Evolutionary conservation across 306 rosid genomes (phyloP).

Genomic region (Cicer pinnatifidum): DNA sequence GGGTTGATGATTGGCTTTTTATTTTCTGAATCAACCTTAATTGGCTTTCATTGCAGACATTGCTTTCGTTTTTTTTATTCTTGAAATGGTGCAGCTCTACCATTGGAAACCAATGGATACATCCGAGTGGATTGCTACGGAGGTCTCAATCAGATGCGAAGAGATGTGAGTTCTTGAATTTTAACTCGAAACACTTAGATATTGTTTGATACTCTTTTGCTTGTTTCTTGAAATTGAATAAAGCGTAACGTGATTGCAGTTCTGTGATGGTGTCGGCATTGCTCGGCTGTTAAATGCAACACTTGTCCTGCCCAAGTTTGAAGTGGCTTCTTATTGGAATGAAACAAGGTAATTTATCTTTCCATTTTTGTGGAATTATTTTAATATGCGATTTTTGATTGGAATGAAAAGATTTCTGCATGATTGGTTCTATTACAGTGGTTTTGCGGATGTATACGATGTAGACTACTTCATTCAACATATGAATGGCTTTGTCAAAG

Average conservation of each 20-base stretch:
- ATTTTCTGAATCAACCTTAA: slow-evolving; percentile 66
- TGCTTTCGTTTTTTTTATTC: slow-evolving; percentile 56
- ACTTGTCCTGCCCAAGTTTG: slow-evolving; percentile 85
- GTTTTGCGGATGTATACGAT: slow-evolving; percentile 87
- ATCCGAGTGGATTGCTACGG: slow-evolving; percentile 95
- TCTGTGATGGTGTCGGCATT: slow-evolving; percentile 94
- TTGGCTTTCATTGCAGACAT: slow-evolving; percentile 76
- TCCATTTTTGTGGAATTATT: slow-evolving; percentile 13
- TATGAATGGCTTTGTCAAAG: slow-evolving; percentile 73
- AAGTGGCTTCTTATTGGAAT: slow-evolving; percentile 93
- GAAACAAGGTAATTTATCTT: slow-evolving; percentile 72
- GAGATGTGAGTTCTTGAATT: slow-evolving; percentile 73
- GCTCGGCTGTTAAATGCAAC: slow-evolving; percentile 87
- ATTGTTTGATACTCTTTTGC: slow-evolving; percentile 8
- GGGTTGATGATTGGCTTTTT: slow-evolving; percentile 45
- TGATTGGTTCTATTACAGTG: slow-evolving; percentile 59
- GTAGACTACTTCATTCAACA: slow-evolving; percentile 77
- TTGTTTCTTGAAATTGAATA: slow-evolving; percentile 39
- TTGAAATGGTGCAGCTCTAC: slow-evolving; percentile 84
- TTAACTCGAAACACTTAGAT: slow-evolving; percentile 16
- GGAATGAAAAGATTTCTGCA: slow-evolving; percentile 30
- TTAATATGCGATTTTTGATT: not conserved
- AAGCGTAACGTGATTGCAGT: slow-evolving; percentile 54
- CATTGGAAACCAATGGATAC: slow-evolving; percentile 72
- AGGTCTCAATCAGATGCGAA: slow-evolving; percentile 94